Conservation (phyloP, 805 yeast genomes). For the Schizosaccharomyces osmophilus region DNA sequence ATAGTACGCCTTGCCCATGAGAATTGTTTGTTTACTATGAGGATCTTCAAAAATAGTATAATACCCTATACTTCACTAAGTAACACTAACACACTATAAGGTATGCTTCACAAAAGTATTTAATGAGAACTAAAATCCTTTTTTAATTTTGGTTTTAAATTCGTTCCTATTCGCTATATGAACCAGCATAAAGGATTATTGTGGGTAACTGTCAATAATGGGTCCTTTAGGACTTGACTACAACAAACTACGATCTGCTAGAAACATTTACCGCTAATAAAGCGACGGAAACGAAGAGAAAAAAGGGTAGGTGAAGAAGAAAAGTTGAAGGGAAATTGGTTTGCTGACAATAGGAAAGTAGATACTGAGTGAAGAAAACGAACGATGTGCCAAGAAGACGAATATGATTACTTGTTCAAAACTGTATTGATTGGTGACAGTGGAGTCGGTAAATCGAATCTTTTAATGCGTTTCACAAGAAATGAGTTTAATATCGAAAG, state of each 20-base stretch:
- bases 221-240: not conserved
- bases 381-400: slow-evolving; percentile 3
- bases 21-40: too few relatives aligned
- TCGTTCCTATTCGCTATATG: too few relatives aligned
- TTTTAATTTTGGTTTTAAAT: too few relatives aligned
- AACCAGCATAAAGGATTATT: too few relatives aligned
- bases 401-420: slow-evolving; percentile 89
- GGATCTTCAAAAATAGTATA: too few relatives aligned
- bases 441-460: slow-evolving; percentile 94
- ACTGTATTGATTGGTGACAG: slow-evolving; percentile 90
- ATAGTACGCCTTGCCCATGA: too few relatives aligned
- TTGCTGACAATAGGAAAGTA: not conserved
- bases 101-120: not conserved
- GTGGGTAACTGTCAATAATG: too few relatives aligned
- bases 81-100: not conserved
- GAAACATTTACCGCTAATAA: not conserved
- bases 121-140: not conserved
- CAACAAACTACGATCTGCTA: not conserved
- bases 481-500: slow-evolving; percentile 90
- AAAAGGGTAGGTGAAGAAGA: too few relatives aligned
- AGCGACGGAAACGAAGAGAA: too few relatives aligned
- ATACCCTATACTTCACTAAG: too few relatives aligned
- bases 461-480: slow-evolving; percentile 79
- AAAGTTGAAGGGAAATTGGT: not conserved
- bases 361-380: not conserved